phyloP scores from a whole-genome alignment of 768 basidiomycete genomes.

The Pisolithus albus region DNA sequence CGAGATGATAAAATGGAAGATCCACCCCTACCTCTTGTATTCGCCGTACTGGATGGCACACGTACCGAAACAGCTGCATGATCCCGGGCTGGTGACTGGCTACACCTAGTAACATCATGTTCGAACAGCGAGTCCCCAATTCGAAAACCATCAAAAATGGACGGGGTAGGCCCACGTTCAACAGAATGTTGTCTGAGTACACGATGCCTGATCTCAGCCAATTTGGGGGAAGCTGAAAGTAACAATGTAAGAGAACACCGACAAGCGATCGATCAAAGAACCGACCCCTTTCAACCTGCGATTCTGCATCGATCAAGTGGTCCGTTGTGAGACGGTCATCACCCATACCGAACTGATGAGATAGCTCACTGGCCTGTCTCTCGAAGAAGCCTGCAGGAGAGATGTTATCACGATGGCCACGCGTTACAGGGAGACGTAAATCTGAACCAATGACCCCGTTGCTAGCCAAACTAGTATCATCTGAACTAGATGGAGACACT shows the following conservation, averaged over 20 bases:
- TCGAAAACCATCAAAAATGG: too few species aligned
- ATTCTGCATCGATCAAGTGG: neutral
- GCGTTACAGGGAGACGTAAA: too few species aligned
- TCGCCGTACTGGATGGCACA: too few species aligned
- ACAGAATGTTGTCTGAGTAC: slow-evolving; percentile 19
- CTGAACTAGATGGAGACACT: slow-evolving; percentile 7
- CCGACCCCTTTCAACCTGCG: neutral
- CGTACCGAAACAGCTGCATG: too few species aligned
- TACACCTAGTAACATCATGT: too few species aligned
- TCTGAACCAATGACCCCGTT: slow-evolving; percentile 3
- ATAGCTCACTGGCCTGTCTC: neutral
- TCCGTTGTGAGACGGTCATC: neutral
- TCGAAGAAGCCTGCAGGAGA: too few species aligned
- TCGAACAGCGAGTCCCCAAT: too few species aligned
- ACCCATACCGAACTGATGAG: neutral
- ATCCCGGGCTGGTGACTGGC: too few species aligned
- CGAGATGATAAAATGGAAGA: too few species aligned
- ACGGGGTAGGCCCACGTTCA: too few species aligned
- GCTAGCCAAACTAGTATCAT: slow-evolving; percentile 11
- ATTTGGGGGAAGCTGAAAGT: neutral
- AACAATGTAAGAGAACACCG: neutral
- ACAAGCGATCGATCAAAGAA: neutral
- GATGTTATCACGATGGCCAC: too few species aligned
- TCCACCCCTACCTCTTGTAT: too few species aligned
- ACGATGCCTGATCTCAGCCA: slow-evolving; percentile 8